Conservation (phyloP, 345 rosid genomes). For the Erucastrum elatum region DNA sequence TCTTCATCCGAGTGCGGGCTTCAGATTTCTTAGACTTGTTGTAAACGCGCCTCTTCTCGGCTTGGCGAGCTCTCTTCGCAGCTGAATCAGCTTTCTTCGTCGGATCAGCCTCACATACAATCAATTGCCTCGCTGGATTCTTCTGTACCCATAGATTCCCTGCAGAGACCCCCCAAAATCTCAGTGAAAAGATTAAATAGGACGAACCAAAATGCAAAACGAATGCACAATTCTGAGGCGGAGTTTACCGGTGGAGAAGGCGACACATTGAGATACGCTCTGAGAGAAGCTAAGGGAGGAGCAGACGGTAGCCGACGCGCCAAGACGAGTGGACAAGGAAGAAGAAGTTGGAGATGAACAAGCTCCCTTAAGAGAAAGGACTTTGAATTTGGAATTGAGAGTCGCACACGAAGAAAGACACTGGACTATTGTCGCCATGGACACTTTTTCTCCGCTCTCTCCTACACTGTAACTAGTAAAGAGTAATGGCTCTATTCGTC, state of each 20-base stretch:
- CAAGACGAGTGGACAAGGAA: constrained; percentile 37
- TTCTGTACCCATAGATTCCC: constrained; percentile 52
- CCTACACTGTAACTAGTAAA: not conserved
- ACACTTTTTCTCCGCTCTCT: constrained; percentile 1
- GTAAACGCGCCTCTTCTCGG: constrained; percentile 79
- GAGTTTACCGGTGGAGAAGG: constrained; percentile 56
- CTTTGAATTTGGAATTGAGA: constrained; percentile 56
- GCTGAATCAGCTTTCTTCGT: constrained; percentile 81
- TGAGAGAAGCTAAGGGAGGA: constrained; percentile 67
- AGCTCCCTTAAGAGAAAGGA: constrained; percentile 51
- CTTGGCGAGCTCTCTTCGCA: constrained; percentile 79
- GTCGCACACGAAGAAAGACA: constrained; percentile 58
- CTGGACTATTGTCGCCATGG: constrained; percentile 57
- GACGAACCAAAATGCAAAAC: not conserved
- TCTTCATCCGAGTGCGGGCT: constrained; percentile 86
- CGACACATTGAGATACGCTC: constrained; percentile 46
- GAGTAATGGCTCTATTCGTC: constrained; percentile 4
- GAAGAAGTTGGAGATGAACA: constrained; percentile 33
- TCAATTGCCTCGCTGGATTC: constrained; percentile 43
- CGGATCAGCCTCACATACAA: constrained; percentile 81
- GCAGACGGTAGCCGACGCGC: constrained; percentile 25
- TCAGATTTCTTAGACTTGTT: constrained; percentile 90
- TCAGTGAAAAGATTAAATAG: not conserved
- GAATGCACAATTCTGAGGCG: not conserved
- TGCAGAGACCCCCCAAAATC: constrained; percentile 17